Evolutionary conservation across 2,329 filamentous ascomycete genomes (phyloP).

Genomic region (Periconia sp.): DNA sequence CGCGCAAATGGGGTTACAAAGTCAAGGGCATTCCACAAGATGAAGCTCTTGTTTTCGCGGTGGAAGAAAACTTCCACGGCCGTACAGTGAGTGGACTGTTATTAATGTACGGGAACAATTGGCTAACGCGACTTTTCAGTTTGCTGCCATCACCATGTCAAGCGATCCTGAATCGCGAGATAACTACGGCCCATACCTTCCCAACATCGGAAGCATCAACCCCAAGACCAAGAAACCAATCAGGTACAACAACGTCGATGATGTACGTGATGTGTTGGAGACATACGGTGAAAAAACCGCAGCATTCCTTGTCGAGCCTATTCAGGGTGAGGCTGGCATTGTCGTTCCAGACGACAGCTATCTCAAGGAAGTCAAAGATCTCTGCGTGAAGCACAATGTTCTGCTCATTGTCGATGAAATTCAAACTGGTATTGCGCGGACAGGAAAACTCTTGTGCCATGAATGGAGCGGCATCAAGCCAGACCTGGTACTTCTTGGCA

Average conservation of each 20-base stretch:
- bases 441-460: slow-evolving; percentile 88
- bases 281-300: slow-evolving; percentile 82
- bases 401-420: slow-evolving; percentile 98
- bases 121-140: slow-evolving; percentile 54
- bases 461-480: slow-evolving; percentile 96
- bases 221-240: slow-evolving; percentile 78
- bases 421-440: slow-evolving; percentile 94
- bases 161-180: slow-evolving; percentile 93
- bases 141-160: slow-evolving; percentile 93
- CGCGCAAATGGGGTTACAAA: slow-evolving; percentile 97
- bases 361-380: slow-evolving; percentile 72
- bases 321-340: slow-evolving; percentile 96
- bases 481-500: slow-evolving; percentile 91
- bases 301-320: slow-evolving; percentile 92
- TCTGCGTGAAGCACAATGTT: slow-evolving; percentile 95
- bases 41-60: slow-evolving; percentile 82
- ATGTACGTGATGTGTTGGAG: slow-evolving; percentile 78
- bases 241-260: slow-evolving; percentile 80
- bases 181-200: slow-evolving; percentile 96
- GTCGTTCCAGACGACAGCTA: slow-evolving; percentile 93
- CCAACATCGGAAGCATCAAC: slow-evolving; percentile 76
- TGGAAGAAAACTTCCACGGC: slow-evolving; percentile 93
- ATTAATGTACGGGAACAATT: background rate
- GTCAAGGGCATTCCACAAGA: slow-evolving; percentile 84
- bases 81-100: slow-evolving; percentile 68